phyloP scores from a whole-genome alignment of 208 protist genomes.

The Acanthamoeba castellanii region DNA sequence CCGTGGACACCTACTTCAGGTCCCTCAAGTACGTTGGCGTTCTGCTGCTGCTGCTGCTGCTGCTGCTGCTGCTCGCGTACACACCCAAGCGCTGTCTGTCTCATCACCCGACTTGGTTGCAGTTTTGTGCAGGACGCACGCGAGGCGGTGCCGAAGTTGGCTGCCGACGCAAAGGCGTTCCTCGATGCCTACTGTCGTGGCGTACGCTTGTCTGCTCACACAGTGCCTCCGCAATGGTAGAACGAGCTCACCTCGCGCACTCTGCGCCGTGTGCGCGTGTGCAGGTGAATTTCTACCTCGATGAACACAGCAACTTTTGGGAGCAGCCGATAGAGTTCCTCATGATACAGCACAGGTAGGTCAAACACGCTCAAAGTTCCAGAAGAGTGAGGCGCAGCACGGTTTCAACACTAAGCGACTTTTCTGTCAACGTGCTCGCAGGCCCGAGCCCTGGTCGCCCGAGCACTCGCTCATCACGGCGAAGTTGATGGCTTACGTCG shows the following conservation, averaged over 20 bases:
- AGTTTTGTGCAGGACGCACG: conserved; percentile 20
- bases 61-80: background rate
- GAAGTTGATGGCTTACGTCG: conserved; percentile 72
- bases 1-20: conserved; percentile 69
- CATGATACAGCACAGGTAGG: background rate
- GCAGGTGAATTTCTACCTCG: conserved; percentile 35
- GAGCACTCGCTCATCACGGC: conserved; percentile 41
- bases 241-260: no score
- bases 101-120: background rate
- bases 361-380: background rate
- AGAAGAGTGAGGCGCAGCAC: background rate
- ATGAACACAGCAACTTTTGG: background rate
- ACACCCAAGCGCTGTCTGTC: background rate
- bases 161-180: background rate
- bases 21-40: conserved; percentile 2
- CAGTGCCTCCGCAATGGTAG: no score
- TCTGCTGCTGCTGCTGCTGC: background rate
- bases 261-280: background rate
- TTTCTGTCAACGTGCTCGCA: background rate
- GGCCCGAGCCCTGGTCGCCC: conserved; percentile 9
- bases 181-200: background rate
- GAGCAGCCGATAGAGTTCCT: conserved; percentile 54
- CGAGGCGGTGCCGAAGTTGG: conserved; percentile 5
- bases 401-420: background rate
- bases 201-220: background rate